phyloP scores from a whole-genome alignment of 1,284 basidiomycete genomes.

The Marasmius sp. region DNA sequence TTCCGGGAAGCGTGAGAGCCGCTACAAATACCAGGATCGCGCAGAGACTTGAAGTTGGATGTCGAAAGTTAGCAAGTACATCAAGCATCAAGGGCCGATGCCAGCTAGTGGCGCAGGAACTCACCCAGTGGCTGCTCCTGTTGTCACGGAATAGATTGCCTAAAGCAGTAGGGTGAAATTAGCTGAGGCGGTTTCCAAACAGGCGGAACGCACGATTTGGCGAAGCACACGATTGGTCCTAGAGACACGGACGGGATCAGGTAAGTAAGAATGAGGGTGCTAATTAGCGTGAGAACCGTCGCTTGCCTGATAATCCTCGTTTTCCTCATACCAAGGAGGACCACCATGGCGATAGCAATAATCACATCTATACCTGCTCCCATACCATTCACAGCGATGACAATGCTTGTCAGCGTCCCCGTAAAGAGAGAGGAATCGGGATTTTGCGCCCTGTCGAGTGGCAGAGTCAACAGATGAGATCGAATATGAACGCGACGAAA shows the following conservation, averaged over 20 bases:
- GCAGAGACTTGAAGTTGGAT: not conserved
- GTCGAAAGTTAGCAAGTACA: not conserved
- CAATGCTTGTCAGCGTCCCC: not conserved
- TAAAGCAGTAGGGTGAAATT: not conserved
- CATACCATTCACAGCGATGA: not conserved
- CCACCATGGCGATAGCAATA: not conserved
- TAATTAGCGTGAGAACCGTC: not conserved
- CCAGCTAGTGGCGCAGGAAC: not conserved
- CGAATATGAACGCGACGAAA: not conserved
- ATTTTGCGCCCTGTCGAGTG: not conserved
- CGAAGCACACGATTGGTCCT: not conserved
- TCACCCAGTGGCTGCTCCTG: not conserved
- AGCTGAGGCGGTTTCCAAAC: not conserved
- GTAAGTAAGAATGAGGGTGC: not conserved
- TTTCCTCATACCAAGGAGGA: not conserved
- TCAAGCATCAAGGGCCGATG: not conserved
- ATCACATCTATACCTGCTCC: not conserved
- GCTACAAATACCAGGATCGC: not conserved
- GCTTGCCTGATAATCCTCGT: not conserved
- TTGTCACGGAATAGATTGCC: not conserved
- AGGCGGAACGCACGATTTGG: not conserved
- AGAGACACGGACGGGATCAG: not conserved
- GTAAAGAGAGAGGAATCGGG: not conserved
- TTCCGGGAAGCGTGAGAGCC: not conserved
- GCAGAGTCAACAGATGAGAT: not conserved